Percentiles rank a stretch among this genome's conserved stretches.
phyloP scores from a whole-genome alignment of 495 filamentous ascomycete species.

The Aspergillus olivimuriae region DNA sequence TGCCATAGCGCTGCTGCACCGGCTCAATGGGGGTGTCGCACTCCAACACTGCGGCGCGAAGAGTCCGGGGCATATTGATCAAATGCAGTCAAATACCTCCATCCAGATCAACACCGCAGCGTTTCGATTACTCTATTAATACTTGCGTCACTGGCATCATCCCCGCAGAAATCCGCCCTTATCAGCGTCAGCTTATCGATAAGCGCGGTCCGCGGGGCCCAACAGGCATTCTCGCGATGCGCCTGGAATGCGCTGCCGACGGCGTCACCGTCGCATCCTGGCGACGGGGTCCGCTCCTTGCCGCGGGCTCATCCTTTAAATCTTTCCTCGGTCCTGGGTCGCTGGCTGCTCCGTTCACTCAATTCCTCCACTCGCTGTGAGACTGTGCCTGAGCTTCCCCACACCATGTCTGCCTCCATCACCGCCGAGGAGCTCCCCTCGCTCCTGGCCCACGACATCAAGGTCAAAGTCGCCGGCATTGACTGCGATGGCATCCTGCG shows the following conservation, averaged over 20 bases:
- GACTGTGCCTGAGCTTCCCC: neutral
- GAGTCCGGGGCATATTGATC: constrained; percentile 12
- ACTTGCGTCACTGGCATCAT: too few species aligned
- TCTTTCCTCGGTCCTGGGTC: constrained; percentile 1
- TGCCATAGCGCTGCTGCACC: constrained; percentile 52
- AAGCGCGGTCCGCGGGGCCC: neutral
- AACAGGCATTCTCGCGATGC: too few species aligned
- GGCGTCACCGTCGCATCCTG: neutral
- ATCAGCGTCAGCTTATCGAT: neutral
- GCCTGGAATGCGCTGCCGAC: too few species aligned
- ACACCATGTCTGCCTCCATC: constrained; percentile 12
- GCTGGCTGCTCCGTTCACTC: too few species aligned
- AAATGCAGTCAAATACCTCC: too few species aligned
- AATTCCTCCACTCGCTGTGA: too few species aligned
- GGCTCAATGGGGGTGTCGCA: constrained; percentile 61
- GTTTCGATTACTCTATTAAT: too few species aligned
- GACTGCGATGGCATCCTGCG: constrained; percentile 84
- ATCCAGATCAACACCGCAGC: too few species aligned
- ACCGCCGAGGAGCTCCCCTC: constrained; percentile 35
- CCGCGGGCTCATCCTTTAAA: neutral
- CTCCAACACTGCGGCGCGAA: constrained; percentile 75
- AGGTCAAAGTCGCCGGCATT: constrained; percentile 79
- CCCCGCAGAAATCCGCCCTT: neutral
- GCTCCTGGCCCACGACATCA: constrained; percentile 63
- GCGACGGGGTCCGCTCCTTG: neutral